Base-by-base conservation (phyloP, 73 alveolate genomes). In the Paraurostyla sp. region DNA sequence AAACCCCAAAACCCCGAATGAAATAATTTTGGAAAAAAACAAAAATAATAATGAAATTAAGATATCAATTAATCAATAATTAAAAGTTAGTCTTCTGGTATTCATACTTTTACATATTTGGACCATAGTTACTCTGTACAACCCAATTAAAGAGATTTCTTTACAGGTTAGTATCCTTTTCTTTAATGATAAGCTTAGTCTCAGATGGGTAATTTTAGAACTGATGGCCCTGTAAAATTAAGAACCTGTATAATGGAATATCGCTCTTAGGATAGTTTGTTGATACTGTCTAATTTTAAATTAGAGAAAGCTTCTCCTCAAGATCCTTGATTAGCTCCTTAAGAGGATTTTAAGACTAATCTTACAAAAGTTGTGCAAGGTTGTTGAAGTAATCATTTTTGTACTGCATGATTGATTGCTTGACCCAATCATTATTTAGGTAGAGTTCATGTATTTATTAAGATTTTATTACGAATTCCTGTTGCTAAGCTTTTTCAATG, bases 81-180 rank as follows among this genome's bases (percentile, higher is more conserved):
- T n/a, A n/a, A n/a, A n/a, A n/a, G n/a, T n/a, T n/a, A n/a, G n/a
- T n/a, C n/a, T n/a, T n/a, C n/a, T n/a, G n/a, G n/a, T n/a, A n/a
- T n/a, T n/a, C n/a, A n/a, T n/a, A n/a, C n/a, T n/a, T n/a, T n/a
- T n/a, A n/a, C n/a, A n/a, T n/a, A n/a, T n/a, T n/a, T n/a, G n/a
- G n/a, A n/a, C n/a, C n/a, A n/a, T n/a, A n/a, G n/a, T n/a, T 33
- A 42, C 62, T 42, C 23, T 41, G 35, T 35, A 43, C 38, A 6
- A 69, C 65, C 84, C 84, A 69, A 18, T 43, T 69, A 69, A 15
- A 15, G 2, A 69, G 23, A 69, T 69, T 69, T 40, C 84, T 33
- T 36, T 69, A 43, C 40, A 69, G 23, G 40, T 69, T 69, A 2
- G 84, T 69, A 36, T 69, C 58, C 23, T 43, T 69, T 25, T 69